Conservation (phyloP, 1,284 basidiomycete genomes). For the Sanghuangporus weigelae region DNA sequence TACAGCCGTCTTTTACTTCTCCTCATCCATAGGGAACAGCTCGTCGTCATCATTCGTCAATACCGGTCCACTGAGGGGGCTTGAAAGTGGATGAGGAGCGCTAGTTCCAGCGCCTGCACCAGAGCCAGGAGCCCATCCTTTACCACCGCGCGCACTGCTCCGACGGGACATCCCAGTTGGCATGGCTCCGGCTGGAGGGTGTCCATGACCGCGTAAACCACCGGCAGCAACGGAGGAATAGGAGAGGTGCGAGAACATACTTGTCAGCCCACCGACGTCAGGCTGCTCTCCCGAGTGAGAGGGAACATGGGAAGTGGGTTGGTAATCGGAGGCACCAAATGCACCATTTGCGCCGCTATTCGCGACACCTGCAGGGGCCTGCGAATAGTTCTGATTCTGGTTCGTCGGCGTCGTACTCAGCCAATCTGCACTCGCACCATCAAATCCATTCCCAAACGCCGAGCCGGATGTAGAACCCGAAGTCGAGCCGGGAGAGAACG, state of each 20-base stretch:
- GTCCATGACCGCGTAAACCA: constrained; percentile 19
- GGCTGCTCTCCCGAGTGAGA: not conserved
- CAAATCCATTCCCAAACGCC: not conserved
- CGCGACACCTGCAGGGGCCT: too few relatives aligned
- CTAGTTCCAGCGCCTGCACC: not conserved
- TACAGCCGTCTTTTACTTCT: constrained; percentile 4
- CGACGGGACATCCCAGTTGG: constrained; percentile 11
- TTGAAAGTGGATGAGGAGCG: constrained; percentile 24
- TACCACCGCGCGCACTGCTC: constrained; percentile 2
- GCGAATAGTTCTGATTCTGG: not conserved
- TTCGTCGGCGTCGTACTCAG: not conserved
- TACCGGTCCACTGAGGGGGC: constrained; percentile 54
- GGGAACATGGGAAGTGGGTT: too few relatives aligned
- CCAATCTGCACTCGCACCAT: not conserved
- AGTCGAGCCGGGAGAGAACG: constrained; percentile 25
- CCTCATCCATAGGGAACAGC: constrained; percentile 58
- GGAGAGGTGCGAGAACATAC: constrained; percentile 44
- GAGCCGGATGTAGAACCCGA: constrained; percentile 21
- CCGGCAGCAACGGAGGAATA: constrained; percentile 39
- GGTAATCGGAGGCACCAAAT: too few relatives aligned
- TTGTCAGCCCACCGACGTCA: constrained; percentile 33
- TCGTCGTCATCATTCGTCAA: constrained; percentile 59
- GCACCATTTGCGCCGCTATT: too few relatives aligned
- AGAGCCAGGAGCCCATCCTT: constrained; percentile 9
- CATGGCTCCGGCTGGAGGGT: constrained; percentile 33